Percentiles rank a stretch among this genome's conserved stretches.
Conservation (phyloP, 1,139 yeast species). For the Sugiyamaella japonica region DNA sequence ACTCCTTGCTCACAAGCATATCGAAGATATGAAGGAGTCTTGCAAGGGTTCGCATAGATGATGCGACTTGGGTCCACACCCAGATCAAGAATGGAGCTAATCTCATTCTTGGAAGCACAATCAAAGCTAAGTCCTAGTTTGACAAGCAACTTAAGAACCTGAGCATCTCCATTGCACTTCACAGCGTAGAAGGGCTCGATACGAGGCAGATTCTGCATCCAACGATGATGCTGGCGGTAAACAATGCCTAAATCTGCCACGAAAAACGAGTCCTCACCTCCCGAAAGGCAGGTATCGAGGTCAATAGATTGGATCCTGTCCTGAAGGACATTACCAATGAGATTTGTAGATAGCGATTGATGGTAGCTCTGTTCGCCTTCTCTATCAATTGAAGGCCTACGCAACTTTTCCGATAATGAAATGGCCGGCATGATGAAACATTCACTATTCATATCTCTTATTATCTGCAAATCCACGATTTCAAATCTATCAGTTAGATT, state of each 20-base stretch:
- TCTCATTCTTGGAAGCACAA: conserved; percentile 90
- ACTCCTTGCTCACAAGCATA: conserved; percentile 61
- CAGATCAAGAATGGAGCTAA: conserved; percentile 59
- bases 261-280: conserved; percentile 84
- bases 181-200: conserved; percentile 89
- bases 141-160: conserved; percentile 59
- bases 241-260: conserved; percentile 84
- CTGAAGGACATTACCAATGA: conserved; percentile 33
- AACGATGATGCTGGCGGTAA: conserved; percentile 55
- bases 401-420: conserved; percentile 7
- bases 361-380: not conserved
- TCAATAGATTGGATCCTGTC: conserved; percentile 46
- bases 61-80: conserved; percentile 68
- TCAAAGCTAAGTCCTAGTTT: conserved; percentile 76
- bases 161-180: conserved; percentile 80
- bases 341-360: conserved; percentile 24
- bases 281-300: conserved; percentile 63
- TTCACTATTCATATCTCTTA: conserved; percentile 4
- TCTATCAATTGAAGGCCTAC: not conserved
- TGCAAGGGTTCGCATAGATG: conserved; percentile 93
- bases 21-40: conserved; percentile 76
- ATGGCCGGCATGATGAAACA: conserved; percentile 6
- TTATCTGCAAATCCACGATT: conserved; percentile 3
- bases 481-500: conserved; percentile 9
- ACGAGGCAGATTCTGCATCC: conserved; percentile 67